A percentile compares a stretch with the other conserved stretches of the same genome.
phyloP scores from a whole-genome alignment of 768 basidiomycete genomes.

The Lactarius sanguifluus region DNA sequence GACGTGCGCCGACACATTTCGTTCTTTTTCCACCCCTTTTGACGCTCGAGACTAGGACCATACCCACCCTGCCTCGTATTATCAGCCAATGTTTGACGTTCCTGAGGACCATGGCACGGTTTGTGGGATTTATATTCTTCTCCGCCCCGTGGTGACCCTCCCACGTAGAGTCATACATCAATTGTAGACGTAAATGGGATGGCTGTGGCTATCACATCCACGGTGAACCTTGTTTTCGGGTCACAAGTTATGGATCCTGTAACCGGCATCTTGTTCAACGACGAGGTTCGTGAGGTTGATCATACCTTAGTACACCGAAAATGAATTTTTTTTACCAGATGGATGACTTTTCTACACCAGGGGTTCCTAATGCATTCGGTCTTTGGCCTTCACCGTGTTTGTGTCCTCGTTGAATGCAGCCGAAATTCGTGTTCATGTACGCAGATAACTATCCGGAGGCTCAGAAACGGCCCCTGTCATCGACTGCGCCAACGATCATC shows the following conservation, averaged over 20 bases:
- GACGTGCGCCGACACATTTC: constrained; percentile 56
- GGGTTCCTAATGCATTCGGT: constrained; percentile 79
- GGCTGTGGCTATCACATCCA: constrained; percentile 84
- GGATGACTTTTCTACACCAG: constrained; percentile 93
- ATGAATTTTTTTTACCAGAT: constrained; percentile 43
- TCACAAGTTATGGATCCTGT: constrained; percentile 82
- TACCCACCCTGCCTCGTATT: constrained; percentile 82
- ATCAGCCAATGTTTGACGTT: constrained; percentile 78
- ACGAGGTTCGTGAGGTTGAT: constrained; percentile 55
- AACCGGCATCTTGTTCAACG: constrained; percentile 88
- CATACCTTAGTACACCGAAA: background rate
- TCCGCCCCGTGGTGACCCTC: background rate
- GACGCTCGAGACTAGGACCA: constrained; percentile 51
- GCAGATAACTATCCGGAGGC: constrained; percentile 86
- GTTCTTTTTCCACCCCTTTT: background rate
- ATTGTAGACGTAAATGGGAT: constrained; percentile 82
- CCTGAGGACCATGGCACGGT: constrained; percentile 86
- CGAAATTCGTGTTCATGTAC: constrained; percentile 16
- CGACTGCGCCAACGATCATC: constrained; percentile 76
- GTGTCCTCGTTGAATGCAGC: constrained; percentile 4
- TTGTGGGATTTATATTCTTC: constrained; percentile 14
- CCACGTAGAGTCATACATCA: constrained; percentile 74
- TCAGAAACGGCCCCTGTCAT: constrained; percentile 88
- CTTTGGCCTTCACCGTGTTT: constrained; percentile 74
- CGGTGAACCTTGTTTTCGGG: constrained; percentile 89